Base-by-base conservation (phyloP, 179 eudicot genomes). In the Camellia oleifera region DNA sequence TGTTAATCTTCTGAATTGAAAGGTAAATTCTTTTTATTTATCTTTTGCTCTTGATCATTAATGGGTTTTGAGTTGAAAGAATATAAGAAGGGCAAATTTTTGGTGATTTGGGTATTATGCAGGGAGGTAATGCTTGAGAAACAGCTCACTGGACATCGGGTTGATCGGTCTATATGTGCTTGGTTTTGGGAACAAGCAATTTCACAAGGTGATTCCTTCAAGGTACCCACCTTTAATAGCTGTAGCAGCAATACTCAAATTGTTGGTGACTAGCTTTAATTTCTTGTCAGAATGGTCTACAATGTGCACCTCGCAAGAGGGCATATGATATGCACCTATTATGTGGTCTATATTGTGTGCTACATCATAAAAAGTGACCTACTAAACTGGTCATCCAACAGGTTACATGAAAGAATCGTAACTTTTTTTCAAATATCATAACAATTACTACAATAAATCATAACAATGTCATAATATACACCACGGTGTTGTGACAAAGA, bases 71-170 rank as follows among this genome's bases (percentile, higher is more conserved):
- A 71, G 65, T 13, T 52, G 17, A 48, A 50, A 48, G 58, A 45
- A 4, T 14, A 15, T 64, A 32, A 32, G 40, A 32, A 32, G 40
- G 40, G 40, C 40, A 1, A 32, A 32, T 32, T 32, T 32, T 32
- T 32, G 5, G 15, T 62, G 78, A 62, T 60, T 14, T 68, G 76
- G 11, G 65, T 64, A 14, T 23, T 76, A 23, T 13, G 23, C 83
- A 96, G 99, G 89, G 99, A 96, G 84, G 97, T 96, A 63, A 91
- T 96, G 89, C 88, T 96, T 72, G 98, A 94, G 84, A 96, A 96
- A 85, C 98, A 96, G 82, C 90, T 96, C 63, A 91, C 87, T 0
- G 97, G 98, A 5, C 99, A 91, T 82, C 88, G 92, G 74, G 98
- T 96, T 78, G 99, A 96, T 83, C 92, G 98, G 75, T 83, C 94